Base-by-base conservation (phyloP, 1,284 basidiomycete genomes). In the Marasmius oreades region DNA sequence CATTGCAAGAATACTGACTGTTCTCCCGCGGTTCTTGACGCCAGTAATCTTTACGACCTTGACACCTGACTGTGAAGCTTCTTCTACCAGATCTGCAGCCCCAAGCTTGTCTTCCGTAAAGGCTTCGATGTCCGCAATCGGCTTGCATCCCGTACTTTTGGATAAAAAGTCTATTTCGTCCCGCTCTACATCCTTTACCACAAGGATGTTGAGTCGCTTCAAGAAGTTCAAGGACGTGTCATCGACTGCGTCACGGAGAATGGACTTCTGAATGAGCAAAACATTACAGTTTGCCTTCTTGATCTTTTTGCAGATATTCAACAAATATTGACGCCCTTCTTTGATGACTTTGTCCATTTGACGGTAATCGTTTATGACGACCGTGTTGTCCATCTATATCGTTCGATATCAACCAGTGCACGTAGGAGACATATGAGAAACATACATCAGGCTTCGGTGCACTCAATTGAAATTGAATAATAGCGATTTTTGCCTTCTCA, bases 321-420 rank as follows among this genome's bases (percentile, higher is more conserved):
- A 86, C 61, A 99, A 84, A 73, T 99, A 99, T 75, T 97, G 93
- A 48, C 96, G 90, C 64, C 96, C 96, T 75, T 99, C 97, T 74
- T 99, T 99, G 72, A 99, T 89, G 61, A 99, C 96, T 74, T 98
- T 98, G 82, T 99, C 97, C 96, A 99, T 99, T 75, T 99, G 97
- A 37, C 97, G 88, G 78, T 99, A 99, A 75, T 99, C 96, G 67
- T 98, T 99, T 65, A 99, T 98, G 45, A 99, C 91, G 48, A 99
- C 95, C 36, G 97, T 98, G 78, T 99, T 99, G 77, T 99, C 97
- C 97, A 99, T 99, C 94, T 97, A 62, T 18, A 39, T 50, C 34
- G 39, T 16, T 56, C 45, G 50, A 22, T 8, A 56, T 18, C 23
- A 45, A 16, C 50, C 48, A 31, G 53, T 50, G 18, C 43, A 51